These are phyloP conservation scores for Collybiopsis luxurians DNA, from an alignment of 768 basidiomycete genomes.

Conservation along the genomic window DNA sequence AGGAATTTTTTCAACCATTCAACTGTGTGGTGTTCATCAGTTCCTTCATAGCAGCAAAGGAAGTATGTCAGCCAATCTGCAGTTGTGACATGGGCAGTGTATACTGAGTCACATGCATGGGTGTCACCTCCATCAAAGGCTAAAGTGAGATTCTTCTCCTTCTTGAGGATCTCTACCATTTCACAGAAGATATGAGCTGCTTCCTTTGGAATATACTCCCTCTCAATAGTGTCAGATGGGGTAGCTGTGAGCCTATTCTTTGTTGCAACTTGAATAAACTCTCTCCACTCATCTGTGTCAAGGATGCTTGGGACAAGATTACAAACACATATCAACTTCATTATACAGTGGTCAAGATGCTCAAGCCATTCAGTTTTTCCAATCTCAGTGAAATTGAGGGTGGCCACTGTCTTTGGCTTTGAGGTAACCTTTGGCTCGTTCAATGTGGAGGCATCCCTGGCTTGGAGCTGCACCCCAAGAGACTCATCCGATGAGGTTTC, in stretches of 20 bases:
- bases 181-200: neutral
- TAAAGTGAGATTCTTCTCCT: conserved; percentile 9
- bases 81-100: conserved; percentile 12
- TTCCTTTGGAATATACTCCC: neutral
- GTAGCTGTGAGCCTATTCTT: neutral
- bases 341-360: neutral
- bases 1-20: neutral
- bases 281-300: conserved; percentile 11
- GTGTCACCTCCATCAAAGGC: conserved; percentile 14
- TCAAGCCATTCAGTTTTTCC: too few species aligned
- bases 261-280: conserved; percentile 2
- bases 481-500: too few species aligned
- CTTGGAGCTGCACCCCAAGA: too few species aligned
- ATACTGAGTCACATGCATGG: conserved; percentile 10
- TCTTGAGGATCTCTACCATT: neutral
- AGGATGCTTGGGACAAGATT: conserved; percentile 6
- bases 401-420: too few species aligned
- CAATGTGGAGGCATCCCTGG: too few species aligned
- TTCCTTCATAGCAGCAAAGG: neutral
- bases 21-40: neutral
- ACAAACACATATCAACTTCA: conserved; percentile 9
- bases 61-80: neutral
- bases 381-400: too few species aligned
- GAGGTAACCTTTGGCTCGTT: too few species aligned
- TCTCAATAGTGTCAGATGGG: neutral